A percentile compares a stretch with the other conserved stretches of the same genome.
Evolutionary conservation across 2,329 filamentous ascomycete species (phyloP).

Genomic region (Phyllosticta citriasiana): DNA sequence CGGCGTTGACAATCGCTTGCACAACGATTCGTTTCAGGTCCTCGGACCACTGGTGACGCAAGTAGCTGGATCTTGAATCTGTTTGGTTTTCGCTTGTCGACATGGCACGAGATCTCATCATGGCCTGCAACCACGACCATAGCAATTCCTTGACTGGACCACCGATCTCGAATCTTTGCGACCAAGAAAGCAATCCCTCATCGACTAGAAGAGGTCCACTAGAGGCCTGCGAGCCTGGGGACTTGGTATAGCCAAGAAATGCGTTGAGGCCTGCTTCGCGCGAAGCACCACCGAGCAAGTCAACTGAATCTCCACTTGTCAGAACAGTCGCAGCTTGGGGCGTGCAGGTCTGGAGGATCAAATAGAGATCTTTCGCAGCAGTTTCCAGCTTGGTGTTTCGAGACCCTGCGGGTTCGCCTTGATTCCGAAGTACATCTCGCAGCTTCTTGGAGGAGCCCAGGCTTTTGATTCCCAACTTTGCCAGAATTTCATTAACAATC

Average conservation of each 20-base stretch:
- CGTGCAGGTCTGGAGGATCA: conserved; percentile 24
- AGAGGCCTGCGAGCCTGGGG: conserved; percentile 30
- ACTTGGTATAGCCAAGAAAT: conserved; percentile 48
- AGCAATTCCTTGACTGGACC: conserved; percentile 38
- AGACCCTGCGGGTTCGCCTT: conserved; percentile 7
- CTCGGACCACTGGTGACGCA: conserved; percentile 44
- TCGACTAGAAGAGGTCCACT: conserved; percentile 29
- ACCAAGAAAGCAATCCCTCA: conserved; percentile 29
- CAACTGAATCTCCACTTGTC: conserved; percentile 39
- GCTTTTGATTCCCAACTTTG: conserved; percentile 39
- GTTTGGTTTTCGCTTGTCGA: conserved; percentile 10
- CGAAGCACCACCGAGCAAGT: conserved; percentile 38
- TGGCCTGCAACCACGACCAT: conserved; percentile 43
- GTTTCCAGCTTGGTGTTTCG: conserved; percentile 11
- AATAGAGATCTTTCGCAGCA: conserved; percentile 34
- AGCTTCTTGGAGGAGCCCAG: conserved; percentile 33
- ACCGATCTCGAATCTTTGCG: background rate
- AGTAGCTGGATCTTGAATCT: conserved; percentile 38
- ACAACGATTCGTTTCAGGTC: conserved; percentile 46
- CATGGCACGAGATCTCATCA: conserved; percentile 36
- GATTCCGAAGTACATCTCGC: conserved; percentile 19
- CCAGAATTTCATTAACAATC: conserved; percentile 42
- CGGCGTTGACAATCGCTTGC: conserved; percentile 42
- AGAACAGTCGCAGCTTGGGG: conserved; percentile 37
- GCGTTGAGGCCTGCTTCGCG: conserved; percentile 43